These are phyloP conservation scores for Patellaria atrata DNA, from an alignment of 495 filamentous ascomycete species.

Conservation along the genomic window DNA sequence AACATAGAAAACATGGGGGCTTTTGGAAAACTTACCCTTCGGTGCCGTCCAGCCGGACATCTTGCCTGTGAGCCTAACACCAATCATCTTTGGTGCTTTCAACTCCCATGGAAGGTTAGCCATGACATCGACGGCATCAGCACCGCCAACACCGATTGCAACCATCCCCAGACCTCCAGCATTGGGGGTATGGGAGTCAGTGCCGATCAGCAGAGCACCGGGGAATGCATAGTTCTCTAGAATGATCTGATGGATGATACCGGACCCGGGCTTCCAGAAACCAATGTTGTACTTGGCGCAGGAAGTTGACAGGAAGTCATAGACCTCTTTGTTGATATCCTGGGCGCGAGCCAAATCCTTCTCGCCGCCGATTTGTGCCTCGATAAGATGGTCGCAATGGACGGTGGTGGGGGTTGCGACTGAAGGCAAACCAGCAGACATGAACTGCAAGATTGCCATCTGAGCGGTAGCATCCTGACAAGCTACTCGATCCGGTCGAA, in stretches of 20 bases:
- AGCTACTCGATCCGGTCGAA: constrained; percentile 94
- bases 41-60: constrained; percentile 88
- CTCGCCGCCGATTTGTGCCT: constrained; percentile 84
- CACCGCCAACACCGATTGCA: constrained; percentile 96
- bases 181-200: constrained; percentile 97
- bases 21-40: constrained; percentile 48
- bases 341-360: constrained; percentile 90
- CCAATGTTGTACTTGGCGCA: constrained; percentile 99
- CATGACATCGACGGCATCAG: constrained; percentile 98
- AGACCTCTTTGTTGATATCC: constrained; percentile 98
- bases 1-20: constrained; percentile 6
- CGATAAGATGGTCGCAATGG: constrained; percentile 99
- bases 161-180: constrained; percentile 92
- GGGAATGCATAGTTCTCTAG: constrained; percentile 99
- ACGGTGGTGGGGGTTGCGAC: constrained; percentile 94
- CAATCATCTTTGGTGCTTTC: constrained; percentile 95
- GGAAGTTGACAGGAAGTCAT: constrained; percentile 87
- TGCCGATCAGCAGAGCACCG: constrained; percentile 94
- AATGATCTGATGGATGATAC: constrained; percentile 98
- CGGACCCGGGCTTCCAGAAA: constrained; percentile 97
- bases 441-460: constrained; percentile 99
- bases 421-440: constrained; percentile 90
- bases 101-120: constrained; percentile 95
- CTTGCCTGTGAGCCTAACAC: constrained; percentile 82
- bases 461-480: constrained; percentile 99